Evolutionary conservation across 2,329 filamentous ascomycete species (phyloP), one percentile per base, ranked within the genome.

Genomic region (Diaporthe sp.): DNA sequence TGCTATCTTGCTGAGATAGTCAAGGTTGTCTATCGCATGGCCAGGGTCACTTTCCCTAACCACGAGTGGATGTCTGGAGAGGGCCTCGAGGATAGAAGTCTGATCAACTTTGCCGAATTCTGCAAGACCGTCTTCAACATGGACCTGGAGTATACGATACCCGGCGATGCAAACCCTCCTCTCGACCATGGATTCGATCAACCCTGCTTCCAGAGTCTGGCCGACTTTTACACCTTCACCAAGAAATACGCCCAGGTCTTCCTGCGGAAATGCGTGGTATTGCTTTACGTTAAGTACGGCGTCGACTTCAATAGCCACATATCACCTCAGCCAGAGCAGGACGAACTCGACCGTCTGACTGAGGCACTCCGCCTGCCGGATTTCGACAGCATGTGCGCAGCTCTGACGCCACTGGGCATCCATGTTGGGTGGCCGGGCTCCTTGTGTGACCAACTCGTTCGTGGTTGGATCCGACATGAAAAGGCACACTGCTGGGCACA

Each of bases 1-100:
- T 98, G 95, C 84, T 98, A 97, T 81, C 88, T 97, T 72, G 95
- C 95, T 3, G 97, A 99, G 83, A 91, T 99, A 74, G 91, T 97
- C 75, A 97, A 97, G 84, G 92, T 95, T 8, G 89, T 95, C 22
- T 88, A 87, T 76, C 87, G 90, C 79, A 87, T 91, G 81, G 86
- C 87, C 33, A 87, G 86, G 66, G 90, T 90, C 79, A 83, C 85
- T 8, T 83, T 90, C 70, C 80, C 84, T 72, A 84, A 84, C 73
- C 82, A 84, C 22, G 82, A 85, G 38, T 82, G 86, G 66, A 75
- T 78, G 66, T 58, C 61, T 6, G 68, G 58, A 33, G 75, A 76
- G 40, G 68, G 69, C 2, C 72, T 54, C 9, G 68, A 68, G 60
- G 86, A 90, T 72, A 83, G 85, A 1, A 84, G 84, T 13, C 85